phyloP scores from a whole-genome alignment of 2,329 filamentous ascomycete species.

The Daldinia sp. region DNA sequence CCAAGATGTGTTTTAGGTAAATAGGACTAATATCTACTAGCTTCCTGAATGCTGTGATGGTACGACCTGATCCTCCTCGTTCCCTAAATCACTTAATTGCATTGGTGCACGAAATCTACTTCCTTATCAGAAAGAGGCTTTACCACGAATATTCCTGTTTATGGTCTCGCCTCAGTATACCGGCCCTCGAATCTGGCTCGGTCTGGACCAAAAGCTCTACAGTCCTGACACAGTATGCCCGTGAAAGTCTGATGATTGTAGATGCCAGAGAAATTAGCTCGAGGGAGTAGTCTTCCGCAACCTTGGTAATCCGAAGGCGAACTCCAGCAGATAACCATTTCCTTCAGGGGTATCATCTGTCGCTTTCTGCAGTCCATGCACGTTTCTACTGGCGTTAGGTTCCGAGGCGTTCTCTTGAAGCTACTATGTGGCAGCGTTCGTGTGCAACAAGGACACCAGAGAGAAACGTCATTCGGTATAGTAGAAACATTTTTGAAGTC shows the following conservation, averaged over 20 bases:
- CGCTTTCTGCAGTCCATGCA: conserved; percentile 24
- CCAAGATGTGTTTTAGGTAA: not conserved
- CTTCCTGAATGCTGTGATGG: not conserved
- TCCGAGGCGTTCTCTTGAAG: conserved; percentile 7
- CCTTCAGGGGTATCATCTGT: not conserved
- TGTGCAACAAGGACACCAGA: conserved; percentile 32
- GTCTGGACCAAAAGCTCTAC: conserved; percentile 25
- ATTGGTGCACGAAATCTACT: conserved; percentile 31
- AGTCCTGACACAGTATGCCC: conserved; percentile 26
- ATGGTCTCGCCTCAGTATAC: not conserved
- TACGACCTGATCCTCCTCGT: not conserved
- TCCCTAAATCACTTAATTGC: not conserved
- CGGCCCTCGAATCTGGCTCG: conserved; percentile 21
- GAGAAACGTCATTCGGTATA: conserved; percentile 4
- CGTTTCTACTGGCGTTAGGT: conserved; percentile 20
- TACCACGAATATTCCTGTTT: not conserved
- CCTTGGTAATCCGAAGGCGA: conserved; percentile 15
- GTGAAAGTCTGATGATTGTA: conserved; percentile 1
- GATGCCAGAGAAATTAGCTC: not conserved
- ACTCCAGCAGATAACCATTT: conserved; percentile 24
- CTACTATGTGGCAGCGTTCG: not conserved
- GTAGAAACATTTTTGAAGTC: conserved; percentile 18
- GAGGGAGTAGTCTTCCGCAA: conserved; percentile 32
- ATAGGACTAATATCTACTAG: not conserved
- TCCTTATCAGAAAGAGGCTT: too few relatives aligned